A percentile compares a stretch with the other conserved stretches of the same genome.
Conservation (phyloP, 495 filamentous ascomycete species). For the Saxispiralis lemnorum region DNA sequence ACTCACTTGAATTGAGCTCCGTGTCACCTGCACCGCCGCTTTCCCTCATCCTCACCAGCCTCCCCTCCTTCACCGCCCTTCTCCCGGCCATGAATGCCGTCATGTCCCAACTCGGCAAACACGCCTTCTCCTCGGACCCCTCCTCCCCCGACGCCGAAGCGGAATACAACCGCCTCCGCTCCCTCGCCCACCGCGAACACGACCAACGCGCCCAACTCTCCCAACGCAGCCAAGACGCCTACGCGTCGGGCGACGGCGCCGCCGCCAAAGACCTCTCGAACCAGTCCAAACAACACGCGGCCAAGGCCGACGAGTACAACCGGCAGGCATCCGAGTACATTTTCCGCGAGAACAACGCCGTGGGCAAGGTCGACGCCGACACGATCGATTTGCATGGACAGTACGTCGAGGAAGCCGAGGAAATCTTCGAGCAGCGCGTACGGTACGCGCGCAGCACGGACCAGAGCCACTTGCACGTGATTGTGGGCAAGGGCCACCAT, state of each 20-base stretch:
- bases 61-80: not conserved
- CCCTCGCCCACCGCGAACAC: conserved; percentile 62
- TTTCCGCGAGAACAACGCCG: conserved; percentile 79
- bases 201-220: conserved; percentile 59
- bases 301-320: conserved; percentile 66
- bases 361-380: conserved; percentile 49
- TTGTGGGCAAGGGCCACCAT: conserved; percentile 92
- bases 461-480: conserved; percentile 64
- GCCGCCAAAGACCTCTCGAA: conserved; percentile 63
- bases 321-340: conserved; percentile 80
- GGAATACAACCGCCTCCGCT: conserved; percentile 84
- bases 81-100: not conserved
- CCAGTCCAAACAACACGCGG: conserved; percentile 67
- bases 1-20: not conserved
- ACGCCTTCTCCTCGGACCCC: conserved; percentile 68
- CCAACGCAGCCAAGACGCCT: conserved; percentile 45
- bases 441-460: conserved; percentile 50
- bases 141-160: conserved; percentile 45
- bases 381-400: conserved; percentile 89
- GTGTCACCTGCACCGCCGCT: not conserved
- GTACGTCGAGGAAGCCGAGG: conserved; percentile 84
- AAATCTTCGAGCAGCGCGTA: conserved; percentile 70
- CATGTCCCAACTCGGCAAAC: not conserved
- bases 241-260: conserved; percentile 60
- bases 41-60: not conserved